Base-by-base conservation (phyloP, 192 early-diverging fungal species). In the Funneliformis geosporum region DNA sequence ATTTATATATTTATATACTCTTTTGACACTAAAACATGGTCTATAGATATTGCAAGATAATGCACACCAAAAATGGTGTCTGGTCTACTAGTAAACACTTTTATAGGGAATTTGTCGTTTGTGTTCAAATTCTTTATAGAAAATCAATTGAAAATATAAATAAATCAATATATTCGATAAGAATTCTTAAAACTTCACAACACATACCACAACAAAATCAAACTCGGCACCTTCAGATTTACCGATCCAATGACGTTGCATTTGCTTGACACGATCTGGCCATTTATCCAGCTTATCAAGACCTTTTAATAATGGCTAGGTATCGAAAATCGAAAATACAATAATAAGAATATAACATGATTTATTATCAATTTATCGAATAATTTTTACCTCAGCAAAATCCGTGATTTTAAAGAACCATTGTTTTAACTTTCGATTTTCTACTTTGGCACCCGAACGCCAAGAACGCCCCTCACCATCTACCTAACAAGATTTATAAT, bases 231-330 rank as follows among this genome's bases (percentile, higher is more conserved):
- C 96, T 43, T 88, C 87, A 14, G 93, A 94, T 76, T 92, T 93
- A 4, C 96, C 95, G 50, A 99, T 99, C 97, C 97, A 99, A 83
- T 96, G 93, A 28, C 85, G 55, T 81, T 99, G 97, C 89, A 95
- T 93, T 67, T 89, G 87, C 78, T 96, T 96, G 1, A 99, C 96
- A 50, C 92, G 86, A 25, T 93, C 88, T 2, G 97, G 97, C 97
- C 97, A 99, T 76, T 96, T 84, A 27, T 89, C 84, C 14, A 97
- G 85, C 5, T 80, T 33, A 43, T 94, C 89, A 67, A 96, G 85
- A 72, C 95, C 97, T 40, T 90, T 83, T 40, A 96, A 86, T 23
- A 97, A 65, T 60, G 23, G 18, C 71, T 80, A 23, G 8, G 60
- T 27, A 5, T 66, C 3, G 33, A 33, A 60, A 60, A 14, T 60